Base-by-base conservation (phyloP, 2,329 filamentous ascomycete species). In the Aspergillus clavatus region DNA sequence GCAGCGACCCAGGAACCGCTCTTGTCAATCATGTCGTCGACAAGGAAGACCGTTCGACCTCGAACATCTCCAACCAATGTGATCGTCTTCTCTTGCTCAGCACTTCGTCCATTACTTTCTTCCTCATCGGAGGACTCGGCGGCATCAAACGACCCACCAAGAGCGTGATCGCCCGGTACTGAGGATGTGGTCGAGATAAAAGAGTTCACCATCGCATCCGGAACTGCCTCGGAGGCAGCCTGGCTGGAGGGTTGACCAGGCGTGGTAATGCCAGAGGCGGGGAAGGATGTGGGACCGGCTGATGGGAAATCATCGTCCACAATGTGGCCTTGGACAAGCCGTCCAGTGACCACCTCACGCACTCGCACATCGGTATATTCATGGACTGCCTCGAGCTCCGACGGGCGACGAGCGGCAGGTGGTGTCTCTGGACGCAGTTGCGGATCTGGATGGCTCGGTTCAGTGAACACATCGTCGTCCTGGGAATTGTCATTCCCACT, bases 11-110 rank as follows among this genome's bases (percentile, higher is more conserved):
- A 98, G 5, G 89, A 95, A 11, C 86, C 88, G 7, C 89, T 84
- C 72, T 95, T 96, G 72, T 98, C 93, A 61, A 98, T 96, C 87
- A 98, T 97, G 66, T 98, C 93, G 66, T 98, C 93, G 40, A 98
- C 87, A 50, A 98, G 89, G 64, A 98, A 86, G 43, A 97, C 93
- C 0, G 88, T 84, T 47, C 88, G 82, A 63, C 88, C 83, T 62
- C 83, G 86, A 48, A 98, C 93, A 59, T 97, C 88, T 49, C 93
- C 93, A 11, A 98, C 93, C n/a, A 98, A 77, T 0, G 93, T 98
- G 58, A 98, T 94, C 74, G 91, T 95, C 62, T 90, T 89, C 72
- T 98, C 93, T 18, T 91, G 76, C 49, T 85, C 83, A 8, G 85
- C 82, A 55, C 91, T 83, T 58, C 85, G 46, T 10, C 43, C 54